Conservation (phyloP, 805 yeast species). For the Schizosaccharomyces octosporus region DNA sequence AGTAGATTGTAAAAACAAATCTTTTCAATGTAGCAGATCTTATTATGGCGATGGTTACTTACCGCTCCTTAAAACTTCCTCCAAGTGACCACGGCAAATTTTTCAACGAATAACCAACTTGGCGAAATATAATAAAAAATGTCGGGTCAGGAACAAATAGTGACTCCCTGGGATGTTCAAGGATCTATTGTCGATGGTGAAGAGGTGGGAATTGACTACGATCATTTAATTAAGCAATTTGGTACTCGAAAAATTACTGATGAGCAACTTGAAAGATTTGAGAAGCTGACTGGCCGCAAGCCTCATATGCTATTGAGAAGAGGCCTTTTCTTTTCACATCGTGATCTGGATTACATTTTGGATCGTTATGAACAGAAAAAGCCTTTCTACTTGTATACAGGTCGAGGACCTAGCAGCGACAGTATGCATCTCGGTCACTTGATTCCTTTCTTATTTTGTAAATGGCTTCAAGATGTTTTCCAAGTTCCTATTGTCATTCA, state of each 20-base stretch:
- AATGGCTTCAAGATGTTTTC: conserved; percentile 90
- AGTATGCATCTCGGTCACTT: conserved; percentile 92
- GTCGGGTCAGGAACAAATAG: conserved; percentile 20
- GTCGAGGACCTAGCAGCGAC: conserved; percentile 88
- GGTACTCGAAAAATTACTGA: conserved; percentile 54
- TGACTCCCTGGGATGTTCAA: conserved; percentile 97
- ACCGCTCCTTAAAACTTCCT: neutral
- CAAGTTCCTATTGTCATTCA: conserved; percentile 88
- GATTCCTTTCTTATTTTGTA: conserved; percentile 60
- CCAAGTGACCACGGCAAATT: neutral
- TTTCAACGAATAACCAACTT: neutral
- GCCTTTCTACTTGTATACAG: conserved; percentile 86
- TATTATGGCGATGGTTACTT: too few species aligned
- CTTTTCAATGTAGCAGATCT: too few species aligned
- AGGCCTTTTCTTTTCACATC: conserved; percentile 48
- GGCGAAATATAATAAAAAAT: neutral
- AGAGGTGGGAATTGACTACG: conserved; percentile 78
- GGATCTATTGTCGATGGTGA: conserved; percentile 93
- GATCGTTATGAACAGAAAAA: conserved; percentile 84
- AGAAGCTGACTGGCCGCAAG: conserved; percentile 58
- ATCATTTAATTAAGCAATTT: conserved; percentile 60
- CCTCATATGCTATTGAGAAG: conserved; percentile 80
- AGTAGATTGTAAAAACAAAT: too few species aligned
- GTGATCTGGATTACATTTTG: conserved; percentile 31
- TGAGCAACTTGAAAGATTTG: conserved; percentile 55